These are phyloP conservation scores for Chaetomiaceae sp. DNA, from an alignment of 2,329 filamentous ascomycete genomes.

Conservation along the genomic window DNA sequence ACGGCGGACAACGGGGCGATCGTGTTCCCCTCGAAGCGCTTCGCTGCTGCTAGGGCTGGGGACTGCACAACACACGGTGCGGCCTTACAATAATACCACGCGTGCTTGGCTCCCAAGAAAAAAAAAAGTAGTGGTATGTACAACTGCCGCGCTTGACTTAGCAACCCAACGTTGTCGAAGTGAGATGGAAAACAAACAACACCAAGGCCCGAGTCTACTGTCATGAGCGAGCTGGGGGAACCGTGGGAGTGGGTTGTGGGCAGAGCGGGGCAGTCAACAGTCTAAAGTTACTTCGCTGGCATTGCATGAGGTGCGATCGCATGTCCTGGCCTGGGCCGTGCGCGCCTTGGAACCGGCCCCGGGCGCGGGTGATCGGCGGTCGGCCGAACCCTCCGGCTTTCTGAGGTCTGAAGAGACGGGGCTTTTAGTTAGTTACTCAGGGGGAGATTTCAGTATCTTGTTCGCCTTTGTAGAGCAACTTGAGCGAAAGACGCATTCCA, in stretches of 20 bases:
- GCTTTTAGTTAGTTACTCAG: no score
- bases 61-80: not conserved
- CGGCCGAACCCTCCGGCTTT: not conserved
- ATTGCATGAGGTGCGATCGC: conserved; percentile 11
- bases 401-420: no score
- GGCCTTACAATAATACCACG: no score
- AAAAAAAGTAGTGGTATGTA: no score
- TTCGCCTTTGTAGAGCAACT: no score
- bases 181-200: not conserved
- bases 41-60: no score
- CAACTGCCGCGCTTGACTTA: no score
- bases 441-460: no score
- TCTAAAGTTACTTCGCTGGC: no score
- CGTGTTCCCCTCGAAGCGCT: not conserved
- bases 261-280: conserved; percentile 9
- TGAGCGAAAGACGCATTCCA: no score
- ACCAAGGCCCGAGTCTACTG: not conserved
- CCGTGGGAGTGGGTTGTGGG: not conserved
- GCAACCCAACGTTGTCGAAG: no score
- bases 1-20: not conserved
- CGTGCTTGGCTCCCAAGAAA: no score
- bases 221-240: not conserved
- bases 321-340: conserved; percentile 9
- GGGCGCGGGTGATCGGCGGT: not conserved
- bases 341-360: conserved; percentile 6